Evolutionary conservation across 2,329 filamentous ascomycete genomes (phyloP), one percentile per base, ranked within the genome.

Genomic region (Pestalotiopsis sp.): DNA sequence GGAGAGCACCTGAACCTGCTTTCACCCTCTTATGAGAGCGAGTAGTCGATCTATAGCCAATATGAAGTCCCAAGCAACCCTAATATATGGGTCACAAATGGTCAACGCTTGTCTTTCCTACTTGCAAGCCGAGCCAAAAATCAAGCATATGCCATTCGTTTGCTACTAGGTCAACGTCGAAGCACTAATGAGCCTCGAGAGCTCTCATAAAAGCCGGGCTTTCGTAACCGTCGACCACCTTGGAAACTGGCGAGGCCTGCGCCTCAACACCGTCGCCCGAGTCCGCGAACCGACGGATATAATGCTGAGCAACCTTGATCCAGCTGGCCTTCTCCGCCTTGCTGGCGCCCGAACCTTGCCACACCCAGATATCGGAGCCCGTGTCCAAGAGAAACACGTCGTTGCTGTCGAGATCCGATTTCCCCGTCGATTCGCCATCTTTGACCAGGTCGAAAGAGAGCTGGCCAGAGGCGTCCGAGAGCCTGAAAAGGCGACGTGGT

Each of bases 311-410:
- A 4, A 89, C 84, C 68, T 82, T 83, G 60, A 90, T 78, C 90
- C 90, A 92, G 76, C 82, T 81, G 4, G 86, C 83, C 77, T 84
- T 90, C 79, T 92, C 90, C 1, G 77, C 79, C 41, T 79, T 78
- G 76, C 89, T 92, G 9, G 90, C 89, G 1, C 82, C 80, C 2
- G 79, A 78, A 0, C 90, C 90, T 73, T 91, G 85, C 90, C 90
- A 92, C 2, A 92, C 88, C 89, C 90, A 92, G 41, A 92, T 81
- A 7, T 80, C 80, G 65, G 77, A 84, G 6, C 89, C 89, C 0
- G 81, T 83, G 72, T 90, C 88, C 69, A 91, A 81, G 23, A 92
- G 76, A 73, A 92, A 92, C 4, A 92, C 85, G 73, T 92, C 89
- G 60, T 84, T 82, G 56, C 83, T 83, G 70, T 90, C 84, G 6